Evolutionary conservation across 139 green algal genomes (phyloP).

Genomic region (Eudorina sp.): DNA sequence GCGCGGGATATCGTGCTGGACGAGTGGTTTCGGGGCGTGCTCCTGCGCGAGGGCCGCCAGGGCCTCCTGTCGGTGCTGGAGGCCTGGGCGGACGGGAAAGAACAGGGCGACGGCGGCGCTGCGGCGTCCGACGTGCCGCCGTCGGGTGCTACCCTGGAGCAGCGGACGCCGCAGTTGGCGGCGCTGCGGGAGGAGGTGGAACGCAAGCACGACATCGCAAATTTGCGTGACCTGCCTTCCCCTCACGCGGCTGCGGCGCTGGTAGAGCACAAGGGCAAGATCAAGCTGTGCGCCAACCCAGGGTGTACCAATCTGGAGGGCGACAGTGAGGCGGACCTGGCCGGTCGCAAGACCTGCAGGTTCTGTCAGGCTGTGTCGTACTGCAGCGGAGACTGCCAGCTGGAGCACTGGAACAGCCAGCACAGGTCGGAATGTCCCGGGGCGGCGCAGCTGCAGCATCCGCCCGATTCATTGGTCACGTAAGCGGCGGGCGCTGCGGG

Average conservation of each 20-base stretch:
- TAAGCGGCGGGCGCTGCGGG: too few species aligned
- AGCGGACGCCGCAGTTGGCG: neutral
- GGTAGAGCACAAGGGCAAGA: neutral
- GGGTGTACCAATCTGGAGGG: constrained; percentile 1
- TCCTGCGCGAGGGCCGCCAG: neutral
- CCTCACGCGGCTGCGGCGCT: neutral
- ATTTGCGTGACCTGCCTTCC: neutral
- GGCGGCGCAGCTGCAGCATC: too few species aligned
- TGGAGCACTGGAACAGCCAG: neutral
- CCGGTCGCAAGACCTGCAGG: neutral
- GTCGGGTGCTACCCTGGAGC: neutral
- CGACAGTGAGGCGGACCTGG: neutral
- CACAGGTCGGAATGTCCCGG: neutral
- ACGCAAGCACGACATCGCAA: neutral
- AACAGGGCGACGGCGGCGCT: neutral
- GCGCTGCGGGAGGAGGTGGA: neutral
- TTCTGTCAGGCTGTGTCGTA: constrained; percentile 1
- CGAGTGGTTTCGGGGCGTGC: neutral
- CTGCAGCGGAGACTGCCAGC: constrained; percentile 8
- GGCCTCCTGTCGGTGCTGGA: neutral
- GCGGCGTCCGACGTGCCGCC: neutral
- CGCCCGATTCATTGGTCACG: too few species aligned
- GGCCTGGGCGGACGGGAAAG: neutral
- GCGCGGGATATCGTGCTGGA: neutral
- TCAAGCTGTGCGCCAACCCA: constrained; percentile 1